phyloP scores from a whole-genome alignment of 2,329 filamentous ascomycete genomes.

The Graphiopsis chlorocephala region DNA sequence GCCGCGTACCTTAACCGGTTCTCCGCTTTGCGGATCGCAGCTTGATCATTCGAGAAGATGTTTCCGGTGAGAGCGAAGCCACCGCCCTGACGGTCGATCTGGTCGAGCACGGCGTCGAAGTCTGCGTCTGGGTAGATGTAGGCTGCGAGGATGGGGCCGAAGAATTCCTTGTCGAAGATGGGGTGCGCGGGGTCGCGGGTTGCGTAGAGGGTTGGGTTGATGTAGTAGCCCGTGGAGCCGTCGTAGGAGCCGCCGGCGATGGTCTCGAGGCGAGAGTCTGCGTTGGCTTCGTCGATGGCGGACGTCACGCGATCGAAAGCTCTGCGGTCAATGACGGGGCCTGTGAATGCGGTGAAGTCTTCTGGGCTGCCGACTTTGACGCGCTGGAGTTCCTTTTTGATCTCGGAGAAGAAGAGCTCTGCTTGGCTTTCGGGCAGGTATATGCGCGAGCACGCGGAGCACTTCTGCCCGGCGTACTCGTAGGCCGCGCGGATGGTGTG shows the following conservation, averaged over 20 bases:
- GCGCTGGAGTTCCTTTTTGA: conserved; percentile 66
- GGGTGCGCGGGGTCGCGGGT: conserved; percentile 71
- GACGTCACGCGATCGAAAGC: conserved; percentile 77
- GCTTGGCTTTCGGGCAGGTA: conserved; percentile 77
- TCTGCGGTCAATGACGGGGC: conserved; percentile 78
- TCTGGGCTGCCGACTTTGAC: conserved; percentile 70
- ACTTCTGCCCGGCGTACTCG: conserved; percentile 90
- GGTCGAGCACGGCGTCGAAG: conserved; percentile 67
- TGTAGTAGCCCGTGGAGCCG: conserved; percentile 74
- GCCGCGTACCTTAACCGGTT: conserved; percentile 69
- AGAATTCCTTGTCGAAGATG: conserved; percentile 75
- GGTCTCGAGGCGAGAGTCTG: conserved; percentile 68
- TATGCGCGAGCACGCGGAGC: conserved; percentile 75
- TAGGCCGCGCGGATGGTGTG: conserved; percentile 85
- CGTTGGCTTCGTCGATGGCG: conserved; percentile 77
- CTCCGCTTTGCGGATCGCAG: conserved; percentile 65
- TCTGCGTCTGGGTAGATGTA: conserved; percentile 74
- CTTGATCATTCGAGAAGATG: conserved; percentile 69
- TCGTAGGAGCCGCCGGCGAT: conserved; percentile 76
- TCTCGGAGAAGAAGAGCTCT: conserved; percentile 65
- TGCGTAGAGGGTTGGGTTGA: conserved; percentile 78
- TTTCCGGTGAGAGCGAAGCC: conserved; percentile 72
- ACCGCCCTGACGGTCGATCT: conserved; percentile 13
- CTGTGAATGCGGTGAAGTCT: conserved; percentile 75
- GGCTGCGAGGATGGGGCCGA: conserved; percentile 71